Percentiles rank a stretch among this genome's conserved stretches.
These are phyloP conservation scores for Penicillium fimorum DNA, from an alignment of 495 filamentous ascomycete genomes.

Conservation along the genomic window DNA sequence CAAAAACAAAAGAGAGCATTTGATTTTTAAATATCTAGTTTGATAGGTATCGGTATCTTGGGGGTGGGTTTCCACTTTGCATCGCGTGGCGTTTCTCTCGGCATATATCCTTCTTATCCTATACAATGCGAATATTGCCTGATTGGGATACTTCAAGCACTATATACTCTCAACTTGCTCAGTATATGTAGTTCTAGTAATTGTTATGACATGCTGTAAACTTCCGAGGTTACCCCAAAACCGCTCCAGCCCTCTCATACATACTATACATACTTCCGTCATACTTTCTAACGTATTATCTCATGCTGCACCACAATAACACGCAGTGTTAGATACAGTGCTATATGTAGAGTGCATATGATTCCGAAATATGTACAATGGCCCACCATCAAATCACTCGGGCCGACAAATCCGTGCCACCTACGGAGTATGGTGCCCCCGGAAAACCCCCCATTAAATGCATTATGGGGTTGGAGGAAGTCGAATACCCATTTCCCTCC, in stretches of 20 bases:
- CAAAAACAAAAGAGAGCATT: constrained; percentile 12
- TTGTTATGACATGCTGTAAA: neutral
- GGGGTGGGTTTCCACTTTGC: constrained; percentile 13
- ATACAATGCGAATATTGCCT: constrained; percentile 6
- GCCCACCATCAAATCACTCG: neutral
- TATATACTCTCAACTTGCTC: neutral
- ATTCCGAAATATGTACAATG: neutral
- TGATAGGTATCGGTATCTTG: constrained; percentile 15
- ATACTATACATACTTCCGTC: neutral
- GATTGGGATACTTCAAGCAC: constrained; percentile 2
- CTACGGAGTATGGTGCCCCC: constrained; percentile 1
- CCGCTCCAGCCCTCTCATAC: neutral
- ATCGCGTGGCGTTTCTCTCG: constrained; percentile 21
- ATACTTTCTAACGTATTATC: neutral
- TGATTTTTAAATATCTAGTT: neutral
- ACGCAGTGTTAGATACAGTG: neutral
- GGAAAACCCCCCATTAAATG: neutral
- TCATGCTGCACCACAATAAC: neutral
- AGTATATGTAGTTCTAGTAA: neutral
- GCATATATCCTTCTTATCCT: constrained; percentile 11
- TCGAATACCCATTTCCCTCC: neutral
- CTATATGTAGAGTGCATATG: neutral
- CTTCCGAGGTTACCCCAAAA: too few relatives aligned
- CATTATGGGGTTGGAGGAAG: neutral
- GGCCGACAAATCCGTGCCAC: constrained; percentile 2